Percentiles rank a stretch among this genome's conserved stretches.
phyloP scores from a whole-genome alignment of 768 basidiomycete species.

The Mrakia blollopis region DNA sequence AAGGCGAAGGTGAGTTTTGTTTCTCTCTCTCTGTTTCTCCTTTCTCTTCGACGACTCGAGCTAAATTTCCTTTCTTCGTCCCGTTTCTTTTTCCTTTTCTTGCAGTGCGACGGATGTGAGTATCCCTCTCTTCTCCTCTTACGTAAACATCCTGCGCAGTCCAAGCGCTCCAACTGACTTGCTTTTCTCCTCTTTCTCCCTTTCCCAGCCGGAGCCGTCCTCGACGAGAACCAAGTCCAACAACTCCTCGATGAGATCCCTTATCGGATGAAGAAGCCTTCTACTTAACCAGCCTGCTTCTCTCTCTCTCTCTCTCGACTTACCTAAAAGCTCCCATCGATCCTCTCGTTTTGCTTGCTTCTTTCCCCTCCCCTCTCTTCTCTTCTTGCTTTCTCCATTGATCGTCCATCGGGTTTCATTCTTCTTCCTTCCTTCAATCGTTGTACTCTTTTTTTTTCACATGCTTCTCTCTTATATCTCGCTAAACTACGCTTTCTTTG shows the following conservation, averaged over 20 bases:
- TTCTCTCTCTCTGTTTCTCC: neutral
- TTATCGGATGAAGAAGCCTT: constrained; percentile 1
- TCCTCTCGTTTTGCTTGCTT: neutral
- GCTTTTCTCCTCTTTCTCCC: neutral
- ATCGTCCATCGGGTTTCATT: neutral
- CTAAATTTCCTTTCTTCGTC: no score
- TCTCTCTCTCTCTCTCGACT: neutral
- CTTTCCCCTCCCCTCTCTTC: neutral
- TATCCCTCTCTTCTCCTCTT: no score
- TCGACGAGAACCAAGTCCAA: constrained; percentile 14
- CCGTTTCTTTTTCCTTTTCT: neutral
- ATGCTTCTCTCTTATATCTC: no score
- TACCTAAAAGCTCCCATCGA: neutral
- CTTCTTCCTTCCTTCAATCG: neutral
- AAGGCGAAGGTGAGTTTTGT: constrained; percentile 55
- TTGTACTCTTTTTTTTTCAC: neutral
- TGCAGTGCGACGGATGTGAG: no score
- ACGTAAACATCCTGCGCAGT: neutral
- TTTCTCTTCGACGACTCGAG: no score
- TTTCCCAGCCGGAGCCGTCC: constrained; percentile 10
- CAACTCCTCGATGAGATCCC: constrained; percentile 21
- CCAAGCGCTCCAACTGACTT: neutral
- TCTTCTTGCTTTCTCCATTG: neutral
- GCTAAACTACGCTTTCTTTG: no score
- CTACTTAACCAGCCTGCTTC: neutral